Evolutionary conservation across 768 basidiomycete species (phyloP).

Genomic region (Gloeopeniophorella convolvens): DNA sequence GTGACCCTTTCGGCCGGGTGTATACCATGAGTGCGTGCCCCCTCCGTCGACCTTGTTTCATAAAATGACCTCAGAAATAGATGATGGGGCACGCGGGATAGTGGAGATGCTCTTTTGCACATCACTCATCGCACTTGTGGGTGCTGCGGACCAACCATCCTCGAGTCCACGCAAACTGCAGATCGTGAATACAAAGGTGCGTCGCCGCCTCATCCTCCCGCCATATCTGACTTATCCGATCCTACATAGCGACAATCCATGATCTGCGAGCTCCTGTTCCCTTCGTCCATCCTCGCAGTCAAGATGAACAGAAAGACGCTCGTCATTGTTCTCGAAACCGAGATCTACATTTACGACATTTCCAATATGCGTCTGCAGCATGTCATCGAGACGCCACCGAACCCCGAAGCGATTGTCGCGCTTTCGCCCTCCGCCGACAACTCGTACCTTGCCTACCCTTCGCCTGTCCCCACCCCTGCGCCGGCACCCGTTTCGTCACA

Average conservation of each 20-base stretch:
- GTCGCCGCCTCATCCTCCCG: conserved; percentile 16
- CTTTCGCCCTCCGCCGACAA: conserved; percentile 90
- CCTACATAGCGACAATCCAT: conserved; percentile 69
- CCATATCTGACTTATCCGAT: neutral
- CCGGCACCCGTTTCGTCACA: conserved; percentile 38
- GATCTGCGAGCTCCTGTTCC: conserved; percentile 98
- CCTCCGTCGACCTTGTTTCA: neutral
- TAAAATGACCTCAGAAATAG: conserved; percentile 33
- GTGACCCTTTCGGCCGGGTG: conserved; percentile 95
- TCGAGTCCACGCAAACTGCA: conserved; percentile 91
- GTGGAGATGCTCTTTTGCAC: conserved; percentile 99
- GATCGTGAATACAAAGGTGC: conserved; percentile 97
- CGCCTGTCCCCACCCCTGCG: conserved; percentile 81
- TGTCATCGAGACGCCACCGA: conserved; percentile 94
- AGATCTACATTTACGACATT: conserved; percentile 99
- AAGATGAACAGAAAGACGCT: conserved; percentile 96
- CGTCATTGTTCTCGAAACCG: conserved; percentile 92
- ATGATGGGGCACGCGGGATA: conserved; percentile 90
- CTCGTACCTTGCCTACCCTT: conserved; percentile 94
- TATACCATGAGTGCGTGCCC: conserved; percentile 83
- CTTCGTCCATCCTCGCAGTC: conserved; percentile 93
- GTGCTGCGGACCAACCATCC: conserved; percentile 87
- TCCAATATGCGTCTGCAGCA: conserved; percentile 96
- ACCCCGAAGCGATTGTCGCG: conserved; percentile 93
- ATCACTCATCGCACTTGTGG: conserved; percentile 93